These are phyloP conservation scores for Phytophthora sp. DNA, from an alignment of 352 stramenopile species.

Conservation along the genomic window DNA sequence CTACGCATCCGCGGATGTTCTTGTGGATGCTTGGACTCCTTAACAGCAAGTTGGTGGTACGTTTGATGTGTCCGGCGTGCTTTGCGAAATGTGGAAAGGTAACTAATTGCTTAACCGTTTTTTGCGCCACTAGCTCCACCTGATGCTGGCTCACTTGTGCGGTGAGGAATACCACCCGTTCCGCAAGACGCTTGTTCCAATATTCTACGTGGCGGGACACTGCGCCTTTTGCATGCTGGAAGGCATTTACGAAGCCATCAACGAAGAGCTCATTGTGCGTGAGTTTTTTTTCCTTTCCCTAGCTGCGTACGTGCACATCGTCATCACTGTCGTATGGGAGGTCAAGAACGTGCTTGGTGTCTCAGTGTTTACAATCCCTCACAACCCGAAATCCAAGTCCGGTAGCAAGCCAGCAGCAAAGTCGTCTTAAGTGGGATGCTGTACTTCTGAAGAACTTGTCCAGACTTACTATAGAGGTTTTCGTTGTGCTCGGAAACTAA, in stretches of 20 bases:
- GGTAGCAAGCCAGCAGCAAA: conserved; percentile 23
- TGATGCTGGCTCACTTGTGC: conserved; percentile 89
- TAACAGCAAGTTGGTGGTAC: conserved; percentile 89
- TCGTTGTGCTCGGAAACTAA: too few species aligned
- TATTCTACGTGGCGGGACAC: conserved; percentile 89
- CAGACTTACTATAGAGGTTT: too few species aligned
- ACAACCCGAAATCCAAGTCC: conserved; percentile 30
- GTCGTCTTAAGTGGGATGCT: conserved; percentile 21
- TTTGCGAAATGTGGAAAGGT: not conserved
- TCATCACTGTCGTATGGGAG: conserved; percentile 87
- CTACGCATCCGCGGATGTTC: conserved; percentile 78
- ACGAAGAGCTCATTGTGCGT: conserved; percentile 82
- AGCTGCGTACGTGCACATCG: conserved; percentile 86
- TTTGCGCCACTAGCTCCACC: conserved; percentile 74
- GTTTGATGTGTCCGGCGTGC: conserved; percentile 1
- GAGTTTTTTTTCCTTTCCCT: conserved; percentile 91
- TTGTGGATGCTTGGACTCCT: conserved; percentile 88
- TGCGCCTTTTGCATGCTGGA: conserved; percentile 84
- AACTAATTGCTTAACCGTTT: not conserved
- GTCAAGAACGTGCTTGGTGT: conserved; percentile 87
- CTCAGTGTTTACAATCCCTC: conserved; percentile 80
- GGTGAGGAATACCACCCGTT: conserved; percentile 90
- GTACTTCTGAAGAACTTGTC: too few species aligned
- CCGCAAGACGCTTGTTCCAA: conserved; percentile 90
- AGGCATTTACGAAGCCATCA: conserved; percentile 83